Evolutionary conservation across 768 basidiomycete species (phyloP).

Genomic region (Crepidotus variabilis): DNA sequence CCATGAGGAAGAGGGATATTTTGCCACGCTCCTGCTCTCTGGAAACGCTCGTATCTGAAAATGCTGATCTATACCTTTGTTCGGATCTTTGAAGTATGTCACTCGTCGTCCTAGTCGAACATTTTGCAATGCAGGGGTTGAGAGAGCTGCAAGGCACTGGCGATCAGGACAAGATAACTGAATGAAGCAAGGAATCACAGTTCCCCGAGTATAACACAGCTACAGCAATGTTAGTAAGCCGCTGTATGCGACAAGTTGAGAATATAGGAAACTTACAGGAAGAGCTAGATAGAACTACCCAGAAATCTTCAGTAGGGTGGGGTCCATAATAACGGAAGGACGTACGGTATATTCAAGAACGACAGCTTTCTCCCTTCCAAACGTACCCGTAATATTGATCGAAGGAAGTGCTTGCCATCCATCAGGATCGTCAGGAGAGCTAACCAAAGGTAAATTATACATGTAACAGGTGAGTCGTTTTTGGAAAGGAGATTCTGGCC

Average conservation of each 20-base stretch:
- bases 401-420: slow-evolving; percentile 9
- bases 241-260: background rate
- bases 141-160: slow-evolving; percentile 6
- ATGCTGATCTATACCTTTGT: slow-evolving; percentile 4
- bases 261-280: slow-evolving; percentile 13
- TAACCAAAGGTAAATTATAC: background rate
- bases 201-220: slow-evolving; percentile 21
- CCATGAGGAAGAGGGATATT: background rate
- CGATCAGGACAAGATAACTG: slow-evolving; percentile 7
- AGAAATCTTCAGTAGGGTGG: background rate
- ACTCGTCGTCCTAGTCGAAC: slow-evolving; percentile 7
- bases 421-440: slow-evolving; percentile 9
- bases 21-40: background rate
- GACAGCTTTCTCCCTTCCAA: background rate
- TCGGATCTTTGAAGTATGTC: slow-evolving; percentile 4
- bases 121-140: slow-evolving; percentile 3
- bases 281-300: slow-evolving; percentile 20
- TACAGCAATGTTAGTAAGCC: slow-evolving; percentile 1
- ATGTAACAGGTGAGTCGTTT: slow-evolving; percentile 8
- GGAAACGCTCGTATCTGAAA: background rate
- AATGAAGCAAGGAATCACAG: slow-evolving; percentile 20
- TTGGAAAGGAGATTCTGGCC: slow-evolving; percentile 4
- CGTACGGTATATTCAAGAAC: slow-evolving; percentile 6
- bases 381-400: background rate
- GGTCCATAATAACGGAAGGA: slow-evolving; percentile 23